Evolutionary conservation across 495 filamentous ascomycete genomes (phyloP).

Genomic region (Lasiosphaeria ovina): DNA sequence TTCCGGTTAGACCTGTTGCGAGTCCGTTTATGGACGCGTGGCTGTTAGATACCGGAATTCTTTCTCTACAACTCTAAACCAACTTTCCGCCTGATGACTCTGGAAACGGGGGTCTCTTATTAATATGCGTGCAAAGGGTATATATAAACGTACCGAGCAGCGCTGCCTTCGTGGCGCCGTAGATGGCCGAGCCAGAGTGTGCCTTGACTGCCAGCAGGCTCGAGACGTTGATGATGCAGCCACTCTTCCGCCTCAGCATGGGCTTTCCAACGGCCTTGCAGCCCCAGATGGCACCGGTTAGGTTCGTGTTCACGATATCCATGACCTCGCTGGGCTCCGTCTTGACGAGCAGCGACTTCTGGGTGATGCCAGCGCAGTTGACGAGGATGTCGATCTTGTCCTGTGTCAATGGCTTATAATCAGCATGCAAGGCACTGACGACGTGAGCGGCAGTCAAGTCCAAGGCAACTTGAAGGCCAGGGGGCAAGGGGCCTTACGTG

Average conservation of each 20-base stretch:
- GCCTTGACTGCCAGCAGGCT: slow-evolving; percentile 66
- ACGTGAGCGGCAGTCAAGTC: background rate
- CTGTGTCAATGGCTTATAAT: background rate
- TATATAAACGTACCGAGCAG: slow-evolving; percentile 54
- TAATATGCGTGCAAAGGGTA: too few relatives aligned
- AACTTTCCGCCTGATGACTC: background rate
- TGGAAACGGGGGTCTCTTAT: too few relatives aligned
- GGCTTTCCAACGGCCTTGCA: slow-evolving; percentile 55
- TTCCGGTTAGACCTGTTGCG: slow-evolving; percentile 59
- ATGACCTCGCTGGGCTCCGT: slow-evolving; percentile 43
- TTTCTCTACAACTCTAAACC: background rate
- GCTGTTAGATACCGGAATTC: slow-evolving; percentile 11
- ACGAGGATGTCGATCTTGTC: slow-evolving; percentile 61
- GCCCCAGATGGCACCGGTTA: slow-evolving; percentile 66
- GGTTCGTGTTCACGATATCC: slow-evolving; percentile 61
- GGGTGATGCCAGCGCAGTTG: slow-evolving; percentile 72
- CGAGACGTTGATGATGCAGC: slow-evolving; percentile 77
- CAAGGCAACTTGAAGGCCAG: too few relatives aligned
- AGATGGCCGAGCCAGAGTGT: slow-evolving; percentile 64
- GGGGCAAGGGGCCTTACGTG: background rate
- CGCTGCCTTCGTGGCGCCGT: slow-evolving; percentile 79
- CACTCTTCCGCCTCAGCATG: slow-evolving; percentile 39
- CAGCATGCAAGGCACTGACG: too few relatives aligned
- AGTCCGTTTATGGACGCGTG: slow-evolving; percentile 12
- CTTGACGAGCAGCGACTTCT: slow-evolving; percentile 55